These are phyloP conservation scores for Phytophthora quininea DNA, from an alignment of 352 stramenopile species.

Conservation along the genomic window DNA sequence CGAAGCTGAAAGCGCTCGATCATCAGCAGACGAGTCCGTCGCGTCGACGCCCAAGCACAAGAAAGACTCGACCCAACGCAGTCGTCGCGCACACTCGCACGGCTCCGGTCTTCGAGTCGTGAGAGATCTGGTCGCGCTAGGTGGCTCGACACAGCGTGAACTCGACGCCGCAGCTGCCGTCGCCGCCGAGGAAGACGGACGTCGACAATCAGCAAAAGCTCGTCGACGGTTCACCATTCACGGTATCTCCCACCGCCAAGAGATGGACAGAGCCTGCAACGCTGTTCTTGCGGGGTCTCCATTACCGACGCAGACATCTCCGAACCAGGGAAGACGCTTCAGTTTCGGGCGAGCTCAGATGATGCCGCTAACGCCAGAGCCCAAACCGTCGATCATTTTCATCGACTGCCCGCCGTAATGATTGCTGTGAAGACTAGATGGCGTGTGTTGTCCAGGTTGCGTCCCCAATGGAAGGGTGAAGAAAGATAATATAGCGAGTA, in stretches of 20 bases:
- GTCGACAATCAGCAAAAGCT: constrained; percentile 28
- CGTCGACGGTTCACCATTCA: constrained; percentile 38
- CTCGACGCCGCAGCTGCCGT: constrained; percentile 12
- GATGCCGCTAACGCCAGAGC: constrained; percentile 13
- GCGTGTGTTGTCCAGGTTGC: no score
- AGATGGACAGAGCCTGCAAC: constrained; percentile 15
- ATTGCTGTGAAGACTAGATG: no score
- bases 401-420: constrained; percentile 35
- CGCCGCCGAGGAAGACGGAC: constrained; percentile 21
- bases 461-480: no score
- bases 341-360: constrained; percentile 12
- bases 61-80: constrained; percentile 16
- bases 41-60: constrained; percentile 10
- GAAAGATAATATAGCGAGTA: no score
- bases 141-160: constrained; percentile 11
- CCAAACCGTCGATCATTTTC: constrained; percentile 40
- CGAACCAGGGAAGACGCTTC: constrained; percentile 16
- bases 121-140: constrained; percentile 7
- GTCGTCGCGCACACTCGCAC: constrained; percentile 23
- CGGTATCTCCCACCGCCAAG: constrained; percentile 24
- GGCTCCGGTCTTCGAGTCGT: constrained; percentile 18
- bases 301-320: constrained; percentile 10
- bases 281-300: constrained; percentile 23
- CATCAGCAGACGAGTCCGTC: constrained; percentile 8
- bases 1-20: constrained; percentile 12